These are phyloP conservation scores for Pueraria montana DNA, from an alignment of 306 rosid genomes.

Conservation along the genomic window DNA sequence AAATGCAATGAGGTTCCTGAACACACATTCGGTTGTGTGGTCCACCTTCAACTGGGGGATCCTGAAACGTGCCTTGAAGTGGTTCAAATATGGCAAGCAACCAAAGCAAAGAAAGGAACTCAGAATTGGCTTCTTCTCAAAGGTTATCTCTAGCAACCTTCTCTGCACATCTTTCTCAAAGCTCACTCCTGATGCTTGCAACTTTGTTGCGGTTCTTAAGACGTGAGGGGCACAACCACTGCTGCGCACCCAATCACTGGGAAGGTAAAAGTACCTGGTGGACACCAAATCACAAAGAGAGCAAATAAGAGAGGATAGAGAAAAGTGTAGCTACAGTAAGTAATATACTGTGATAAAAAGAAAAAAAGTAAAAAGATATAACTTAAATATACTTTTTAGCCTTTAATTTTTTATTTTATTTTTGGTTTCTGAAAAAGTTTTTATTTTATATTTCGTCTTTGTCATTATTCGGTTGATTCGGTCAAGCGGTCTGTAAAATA, in stretches of 20 bases:
- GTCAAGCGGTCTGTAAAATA: no score
- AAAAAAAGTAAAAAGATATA: no score
- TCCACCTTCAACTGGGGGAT: slow-evolving; percentile 50
- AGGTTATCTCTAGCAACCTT: slow-evolving; percentile 43
- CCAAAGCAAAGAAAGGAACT: slow-evolving; percentile 53
- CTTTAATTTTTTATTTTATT: no score
- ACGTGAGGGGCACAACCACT: slow-evolving; percentile 25
- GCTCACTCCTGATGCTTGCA: slow-evolving; percentile 56
- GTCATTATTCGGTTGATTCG: no score
- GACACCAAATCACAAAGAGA: background rate
- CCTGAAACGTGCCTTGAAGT: slow-evolving; percentile 46
- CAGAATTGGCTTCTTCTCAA: slow-evolving; percentile 36
- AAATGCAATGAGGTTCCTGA: slow-evolving; percentile 65
- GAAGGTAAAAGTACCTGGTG: slow-evolving; percentile 51
- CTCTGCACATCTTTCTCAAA: slow-evolving; percentile 41
- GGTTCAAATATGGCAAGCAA: slow-evolving; percentile 28
- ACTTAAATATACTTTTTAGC: no score
- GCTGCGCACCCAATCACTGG: background rate
- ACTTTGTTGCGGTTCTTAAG: slow-evolving; percentile 52
- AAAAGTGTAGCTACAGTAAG: no score
- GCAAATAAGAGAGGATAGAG: background rate
- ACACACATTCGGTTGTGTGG: slow-evolving; percentile 56
- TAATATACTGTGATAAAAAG: no score
- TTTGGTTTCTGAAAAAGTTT: no score
- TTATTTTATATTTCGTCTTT: no score